Evolutionary conservation across 139 green algal genomes (phyloP), one percentile per base, ranked within the genome.

Genomic region (Coelastrella sp.): DNA sequence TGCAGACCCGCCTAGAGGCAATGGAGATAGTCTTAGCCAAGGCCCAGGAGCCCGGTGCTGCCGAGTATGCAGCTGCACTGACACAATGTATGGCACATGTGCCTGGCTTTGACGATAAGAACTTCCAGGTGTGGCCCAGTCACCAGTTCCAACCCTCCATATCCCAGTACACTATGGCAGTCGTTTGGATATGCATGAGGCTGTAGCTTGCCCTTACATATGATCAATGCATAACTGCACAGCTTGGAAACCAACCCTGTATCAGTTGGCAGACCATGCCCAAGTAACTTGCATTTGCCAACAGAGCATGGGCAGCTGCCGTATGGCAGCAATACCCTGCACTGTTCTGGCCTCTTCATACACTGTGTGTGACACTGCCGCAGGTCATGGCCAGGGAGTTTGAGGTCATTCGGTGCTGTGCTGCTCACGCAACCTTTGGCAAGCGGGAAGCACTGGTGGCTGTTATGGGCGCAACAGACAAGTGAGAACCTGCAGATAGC

Each of bases 81-180:
- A 84, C 97, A 32, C 94, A 97, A 77, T 94, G 90, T 73, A 80
- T 98, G 74, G 92, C 94, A 5, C 89, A 94, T 64, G 32, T 98
- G 68, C 97, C 97, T 3, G 95, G 98, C 78, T 99, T 96, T 95
- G 88, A 88, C 5, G 98, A 99, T 86, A 99, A 99, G 92, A 99
- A 99, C 90, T 98, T 99, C 92, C 98, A 99, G 97, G 98, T 99
- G 14, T 64, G 76, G n/a, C n/a, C n/a, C n/a, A n/a, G n/a, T n/a
- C n/a, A n/a, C n/a, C n/a, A n/a, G n/a, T n/a, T n/a, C n/a, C n/a
- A n/a, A n/a, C n/a, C n/a, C n/a, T n/a, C n/a, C n/a, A n/a, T n/a
- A n/a, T n/a, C n/a, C n/a, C n/a, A n/a, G n/a, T n/a, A n/a, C n/a
- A n/a, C n/a, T n/a, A n/a, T n/a, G n/a, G n/a, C n/a, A n/a, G n/a